Evolutionary conservation across 2,329 filamentous ascomycete genomes (phyloP), one percentile per base, ranked within the genome.

Genomic region (Botryotinia globosa): DNA sequence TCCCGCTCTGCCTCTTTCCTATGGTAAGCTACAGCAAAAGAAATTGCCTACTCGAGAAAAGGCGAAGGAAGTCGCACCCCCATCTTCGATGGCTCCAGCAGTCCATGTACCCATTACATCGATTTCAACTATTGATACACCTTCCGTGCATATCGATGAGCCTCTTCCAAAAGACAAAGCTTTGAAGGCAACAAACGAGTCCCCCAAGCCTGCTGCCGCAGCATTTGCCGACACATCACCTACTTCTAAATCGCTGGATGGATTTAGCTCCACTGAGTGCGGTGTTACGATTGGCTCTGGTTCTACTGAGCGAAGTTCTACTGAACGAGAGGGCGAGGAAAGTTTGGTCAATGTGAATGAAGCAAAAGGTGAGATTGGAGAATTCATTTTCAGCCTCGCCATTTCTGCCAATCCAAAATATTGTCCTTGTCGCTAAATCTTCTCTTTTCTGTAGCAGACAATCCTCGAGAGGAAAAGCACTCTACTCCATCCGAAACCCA

Each of bases 1-100:
- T 12, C 80, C 80, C 73, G 80, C 78, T 20, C 78, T 81, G 39
- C 80, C 80, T 37, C 75, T 81, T 51, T 74, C 78, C 18, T 80
- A 80, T 64, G 73, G 79, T n/a, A 79, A 79, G 71, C 79, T 78
- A 73, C 79, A 79, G 45, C 77, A 78, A 73, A 77, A 80, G 71
- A 74, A 76, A 39, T 71, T 75, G 56, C 73, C 75, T 42, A 73
- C 75, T 44, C 75, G 75, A 58, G 75, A 77, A 62, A 78, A 77
- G 68, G 72, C 75, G 14, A 74, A 74, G 29, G 75, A 78, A 66
- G 74, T 75, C 71, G 72, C 69, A 44, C 58, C 73, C 25, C 44
- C 72, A 48, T 62, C 74, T 67, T 61, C 66, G 22, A 45, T 69
- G 32, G 51, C 71, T 25, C 66, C 74, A 54, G 74, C 76, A 29